Base-by-base conservation (phyloP, 331 rosid genomes). In the Ulmus americana region DNA sequence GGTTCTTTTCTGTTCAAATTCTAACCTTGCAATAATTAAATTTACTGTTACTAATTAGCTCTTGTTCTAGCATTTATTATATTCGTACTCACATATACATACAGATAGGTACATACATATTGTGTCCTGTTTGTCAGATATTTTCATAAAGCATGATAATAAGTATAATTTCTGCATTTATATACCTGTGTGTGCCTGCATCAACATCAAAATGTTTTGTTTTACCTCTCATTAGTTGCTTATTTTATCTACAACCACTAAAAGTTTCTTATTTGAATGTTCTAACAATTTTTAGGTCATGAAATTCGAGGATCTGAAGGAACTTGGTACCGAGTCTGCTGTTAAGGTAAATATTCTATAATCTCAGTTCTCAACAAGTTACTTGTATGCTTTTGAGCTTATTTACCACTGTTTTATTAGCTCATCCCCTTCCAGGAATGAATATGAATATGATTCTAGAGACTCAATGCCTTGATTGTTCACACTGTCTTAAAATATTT, bases 221-320 rank as follows among this genome's bases (percentile, higher is more conserved):
- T 7, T 39, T 10, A 20, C 41, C 47, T 13, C 44, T 59, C 15
- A n/a, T 13, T 54, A 40, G 46, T 14, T 1, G 20, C 4, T 9
- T 51, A 18, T 20, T 18, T 7, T 15, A 13, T n/a, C 1, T 7
- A 6, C 13, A n/a, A 14, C 13, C 42, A 58, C n/a, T 40, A 7
- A n/a, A 55, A 39, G 43, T 63, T 44, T 43, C 55, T 66, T 43
- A 69, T 49, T 10, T 59, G 52, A 38, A 42, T 65, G 71, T 55
- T 39, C 48, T 22, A 63, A 39, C 79, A 41, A 75, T 58, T 74
- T 77, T 45, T 74, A 94, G 99, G 97, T 90, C 16, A 90, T 94
- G 97, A 94, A 94, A 77, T 94, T 90, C 74, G 97, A 94, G 0
- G 97, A 94, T 79, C 91, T 94, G 70, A 94, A 94, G 82, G 99